These are phyloP conservation scores for Citropsis articulata DNA, from an alignment of 345 rosid species.

Conservation along the genomic window DNA sequence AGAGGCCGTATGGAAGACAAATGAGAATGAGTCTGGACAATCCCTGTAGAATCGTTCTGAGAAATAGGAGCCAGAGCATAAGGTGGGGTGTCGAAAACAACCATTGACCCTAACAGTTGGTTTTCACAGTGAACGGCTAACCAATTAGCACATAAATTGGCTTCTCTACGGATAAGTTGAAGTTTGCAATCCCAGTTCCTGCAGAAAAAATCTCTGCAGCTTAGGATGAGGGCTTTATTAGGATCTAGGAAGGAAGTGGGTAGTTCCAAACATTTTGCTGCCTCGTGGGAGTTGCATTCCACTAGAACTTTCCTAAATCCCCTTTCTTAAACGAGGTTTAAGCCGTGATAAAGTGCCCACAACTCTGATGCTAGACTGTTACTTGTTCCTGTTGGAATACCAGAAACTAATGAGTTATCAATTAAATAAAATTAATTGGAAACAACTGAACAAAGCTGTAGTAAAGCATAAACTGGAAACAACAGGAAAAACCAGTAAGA, in stretches of 20 bases:
- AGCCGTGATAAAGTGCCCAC: conserved; percentile 51
- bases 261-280: conserved; percentile 28
- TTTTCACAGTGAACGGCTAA: conserved; percentile 31
- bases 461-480: too few species aligned
- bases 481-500: too few species aligned
- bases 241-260: conserved; percentile 11
- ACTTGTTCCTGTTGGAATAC: conserved; percentile 33
- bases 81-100: conserved; percentile 36
- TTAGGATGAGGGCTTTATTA: conserved; percentile 21
- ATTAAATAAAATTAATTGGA: too few species aligned
- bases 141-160: conserved; percentile 42
- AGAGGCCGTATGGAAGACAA: not conserved
- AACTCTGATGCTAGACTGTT: conserved; percentile 32
- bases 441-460: too few species aligned
- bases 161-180: conserved; percentile 19
- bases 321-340: conserved; percentile 38
- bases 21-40: not conserved
- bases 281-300: conserved; percentile 31
- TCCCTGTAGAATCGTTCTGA: conserved; percentile 25
- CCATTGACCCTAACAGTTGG: conserved; percentile 3
- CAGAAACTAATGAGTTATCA: too few species aligned
- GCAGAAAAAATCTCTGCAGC: conserved; percentile 36
- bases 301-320: conserved; percentile 41
- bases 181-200: conserved; percentile 46
- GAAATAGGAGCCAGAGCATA: conserved; percentile 19